Base-by-base conservation (phyloP, 768 basidiomycete genomes). In the Boletus rufocinnamomeus region DNA sequence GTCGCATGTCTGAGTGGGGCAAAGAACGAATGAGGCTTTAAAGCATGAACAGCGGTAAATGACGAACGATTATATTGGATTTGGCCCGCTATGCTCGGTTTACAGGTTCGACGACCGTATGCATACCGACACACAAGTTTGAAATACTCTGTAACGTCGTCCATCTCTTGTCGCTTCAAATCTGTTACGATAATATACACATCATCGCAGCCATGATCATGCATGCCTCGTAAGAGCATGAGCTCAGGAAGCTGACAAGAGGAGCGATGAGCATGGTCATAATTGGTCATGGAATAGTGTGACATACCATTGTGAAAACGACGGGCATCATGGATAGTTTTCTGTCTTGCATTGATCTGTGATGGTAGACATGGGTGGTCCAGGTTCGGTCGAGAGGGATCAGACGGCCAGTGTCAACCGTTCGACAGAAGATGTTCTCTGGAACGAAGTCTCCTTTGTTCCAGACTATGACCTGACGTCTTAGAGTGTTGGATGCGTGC, bases 341-440 rank as follows among this genome's bases (percentile, higher is more conserved):
- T 54, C 86, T 79, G 64, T 89, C 87, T 59, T 84, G 81, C 82
- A 89, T 87, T 4, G 87, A 86, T 59, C 83, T 80, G 59, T 91
- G 89, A 69, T 90, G 87, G 67, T 86, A 90, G 41, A 91, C 85
- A 72, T 90, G 87, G 9, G 88, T 91, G 32, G 85, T 87, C 89
- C 89, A 91, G 19, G 88, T 88, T 58, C 89, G 81, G 79, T 89
- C 88, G 64, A 91, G 83, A 44, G 89, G 89, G 57, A 91, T 89
- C 67, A 91, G 73, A 40, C 89, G 84, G 45, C 86, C 84, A 0
- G 89, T 90, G 70, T 91, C 89, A 57, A 91, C 84, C 3, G 89
- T 91, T 54, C 88, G 82, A 67, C 86, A 87, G 66, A 91, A 91
- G 58, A 91, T 81, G 69, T 91, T 89, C 69, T 91, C 89, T 43